Base-by-base conservation (phyloP, 495 filamentous ascomycete genomes). In the Penicillium crystallinum region DNA sequence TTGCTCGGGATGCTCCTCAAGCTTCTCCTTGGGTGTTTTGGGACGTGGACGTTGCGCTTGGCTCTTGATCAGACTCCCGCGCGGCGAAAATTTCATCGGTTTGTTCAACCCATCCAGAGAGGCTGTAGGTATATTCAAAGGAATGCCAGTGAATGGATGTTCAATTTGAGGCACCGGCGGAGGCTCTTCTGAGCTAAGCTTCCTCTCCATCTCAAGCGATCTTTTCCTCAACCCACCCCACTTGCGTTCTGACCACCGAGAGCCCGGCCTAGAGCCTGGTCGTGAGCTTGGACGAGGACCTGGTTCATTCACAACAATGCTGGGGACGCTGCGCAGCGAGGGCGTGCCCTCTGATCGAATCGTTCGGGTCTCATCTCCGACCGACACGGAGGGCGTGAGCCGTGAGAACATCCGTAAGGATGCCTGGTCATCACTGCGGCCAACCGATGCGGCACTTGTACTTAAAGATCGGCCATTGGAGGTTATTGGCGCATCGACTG, bases 81-180 rank as follows among this genome's bases (percentile, higher is more conserved):
- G 71, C 44, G 77, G 80, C 8, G 81, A 84, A 52, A 86, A 85
- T 23, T 75, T 73, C 55, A 86, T 64, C 18, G 77, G 65, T 43
- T 74, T 75, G 7, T 71, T 73, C 36, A 86, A 56, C 43, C 74
- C 79, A 29, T 79, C 78, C 29, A 85, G 69, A 23, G 65, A 67
- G 0, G 70, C 70, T 15, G 70, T 79, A 3, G 83, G 81, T 55
- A 85, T 85, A 45, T 78, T 72, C 38, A 82, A 66, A 25, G 73
- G 64, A n/a, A 85, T 77, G 6, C 76, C 73, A 52, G 72, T 69
- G 56, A 84, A 84, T 0, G 70, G 61, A 6, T 64, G 52, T 36
- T 76, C 69, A 23, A 70, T 66, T 27, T 46, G 62, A 29, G 66
- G 66, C 34, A 67, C 67, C 12, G 70, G 69, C 3, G 72, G 69